Evolutionary conservation across 2,329 filamentous ascomycete species (phyloP), one percentile per base, ranked within the genome.

Genomic region (Hypoxylon sp.): DNA sequence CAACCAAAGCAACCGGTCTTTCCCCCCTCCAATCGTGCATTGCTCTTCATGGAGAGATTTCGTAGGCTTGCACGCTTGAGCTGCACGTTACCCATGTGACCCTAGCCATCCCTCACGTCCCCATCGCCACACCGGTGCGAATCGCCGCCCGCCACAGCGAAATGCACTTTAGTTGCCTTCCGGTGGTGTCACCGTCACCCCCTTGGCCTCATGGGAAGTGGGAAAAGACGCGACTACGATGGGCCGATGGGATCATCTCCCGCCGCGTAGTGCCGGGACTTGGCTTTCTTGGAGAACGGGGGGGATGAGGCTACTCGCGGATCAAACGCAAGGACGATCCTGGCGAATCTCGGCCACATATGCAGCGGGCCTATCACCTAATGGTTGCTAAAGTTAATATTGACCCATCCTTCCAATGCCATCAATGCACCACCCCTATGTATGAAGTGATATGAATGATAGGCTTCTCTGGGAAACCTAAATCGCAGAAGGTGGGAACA

Each of bases 21-120:
- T 14, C 39, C 39, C 52, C 53, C 22, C 29, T 37, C 39, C 55
- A 56, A 67, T 67, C 56, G 63, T 71, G 60, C 66, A 63, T 69
- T 54, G 24, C 54, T 57, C 54, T 57, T 56, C 39, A 57, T 50
- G 56, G 59, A 57, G 55, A 48, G 35, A 58, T 57, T 48, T 58
- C 39, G 42, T 33, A n/a, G 54, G 35, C 55, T 57, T 57, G 63
- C 42, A 60, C 52, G 37, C 58, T 57, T 57, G 37, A 48, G 39
- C 68, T 71, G 68, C 66, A 71, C 47, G 54, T 65, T 65, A 63
- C 55, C 66, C 70, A 70, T 68, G 70, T 68, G 64, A 72, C 70
- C 61, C 52, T 39, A 56, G 64, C 63, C 54, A 60, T 58, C 48
- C 60, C 47, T 60, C 53, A 26, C 58, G 52, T 42, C 57, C 39